These are phyloP conservation scores for Pezizomycotina sp. DNA, from an alignment of 2,329 filamentous ascomycete genomes.

Conservation along the genomic window DNA sequence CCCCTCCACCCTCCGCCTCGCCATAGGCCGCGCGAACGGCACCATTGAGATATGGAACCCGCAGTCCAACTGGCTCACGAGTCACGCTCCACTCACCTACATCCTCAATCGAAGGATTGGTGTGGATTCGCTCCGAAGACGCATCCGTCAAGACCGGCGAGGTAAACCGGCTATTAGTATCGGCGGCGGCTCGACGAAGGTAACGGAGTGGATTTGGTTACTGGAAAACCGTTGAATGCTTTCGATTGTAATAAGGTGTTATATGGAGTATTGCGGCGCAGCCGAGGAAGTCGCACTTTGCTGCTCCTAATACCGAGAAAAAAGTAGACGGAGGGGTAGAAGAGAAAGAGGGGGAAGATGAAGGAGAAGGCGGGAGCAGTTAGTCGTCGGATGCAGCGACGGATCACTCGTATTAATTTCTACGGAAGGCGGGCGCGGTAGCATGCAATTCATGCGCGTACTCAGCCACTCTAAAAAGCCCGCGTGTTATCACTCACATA, in stretches of 20 bases:
- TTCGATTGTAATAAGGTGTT: slow-evolving; percentile 81
- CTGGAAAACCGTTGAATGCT: slow-evolving; percentile 59
- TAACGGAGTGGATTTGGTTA: slow-evolving; percentile 89
- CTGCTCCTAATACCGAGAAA: slow-evolving; percentile 28
- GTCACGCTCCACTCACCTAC: slow-evolving; percentile 61
- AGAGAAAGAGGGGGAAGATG: slow-evolving; percentile 28
- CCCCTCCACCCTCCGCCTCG: slow-evolving; percentile 53
- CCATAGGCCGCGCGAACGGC: slow-evolving; percentile 81
- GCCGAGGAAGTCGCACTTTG: slow-evolving; percentile 36
- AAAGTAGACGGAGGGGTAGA: slow-evolving; percentile 24
- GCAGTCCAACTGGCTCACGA: slow-evolving; percentile 74
- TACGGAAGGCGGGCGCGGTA: slow-evolving; percentile 49
- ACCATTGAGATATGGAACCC: slow-evolving; percentile 98
- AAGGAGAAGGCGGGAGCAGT: slow-evolving; percentile 26
- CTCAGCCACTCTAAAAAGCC: slow-evolving; percentile 15
- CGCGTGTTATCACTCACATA: slow-evolving; percentile 74
- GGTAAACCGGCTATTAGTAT: slow-evolving; percentile 70
- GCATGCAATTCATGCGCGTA: slow-evolving; percentile 10
- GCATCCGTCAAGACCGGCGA: slow-evolving; percentile 47
- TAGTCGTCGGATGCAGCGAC: slow-evolving; percentile 81
- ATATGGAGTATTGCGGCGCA: slow-evolving; percentile 93
- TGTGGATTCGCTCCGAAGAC: slow-evolving; percentile 77
- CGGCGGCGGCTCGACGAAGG: slow-evolving; percentile 78
- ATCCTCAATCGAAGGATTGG: slow-evolving; percentile 79
- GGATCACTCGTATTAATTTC: slow-evolving; percentile 77